These are phyloP conservation scores for Carallia brachiata DNA, from an alignment of 345 rosid species.

Conservation along the genomic window DNA sequence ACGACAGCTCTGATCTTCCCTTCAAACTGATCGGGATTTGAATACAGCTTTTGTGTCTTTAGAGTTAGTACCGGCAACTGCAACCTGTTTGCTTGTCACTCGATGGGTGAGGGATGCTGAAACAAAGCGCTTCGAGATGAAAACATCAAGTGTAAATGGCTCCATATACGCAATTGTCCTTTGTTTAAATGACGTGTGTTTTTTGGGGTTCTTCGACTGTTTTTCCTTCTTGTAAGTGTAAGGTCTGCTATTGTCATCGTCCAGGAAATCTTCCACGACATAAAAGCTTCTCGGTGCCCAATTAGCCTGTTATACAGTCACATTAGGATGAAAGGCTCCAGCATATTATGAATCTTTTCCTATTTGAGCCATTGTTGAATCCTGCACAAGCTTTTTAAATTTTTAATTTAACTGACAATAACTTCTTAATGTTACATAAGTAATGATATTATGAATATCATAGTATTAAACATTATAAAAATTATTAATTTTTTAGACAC, in stretches of 20 bases:
- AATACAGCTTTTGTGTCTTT: constrained; percentile 86
- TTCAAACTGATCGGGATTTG: constrained; percentile 51
- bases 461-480: too few species aligned
- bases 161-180: constrained; percentile 83
- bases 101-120: constrained; percentile 90
- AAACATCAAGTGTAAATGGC: constrained; percentile 86
- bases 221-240: constrained; percentile 85
- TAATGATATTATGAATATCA: too few species aligned
- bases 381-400: too few species aligned
- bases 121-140: constrained; percentile 88
- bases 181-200: constrained; percentile 81
- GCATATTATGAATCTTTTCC: neutral
- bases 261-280: constrained; percentile 92
- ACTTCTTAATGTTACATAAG: too few species aligned
- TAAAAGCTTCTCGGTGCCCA: constrained; percentile 85
- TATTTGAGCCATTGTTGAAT: neutral
- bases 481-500: too few species aligned
- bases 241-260: constrained; percentile 83
- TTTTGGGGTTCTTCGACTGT: constrained; percentile 72
- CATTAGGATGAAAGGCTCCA: neutral
- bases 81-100: constrained; percentile 87
- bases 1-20: constrained; percentile 78
- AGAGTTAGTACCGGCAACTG: constrained; percentile 94
- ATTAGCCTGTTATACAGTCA: constrained; percentile 34
- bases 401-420: too few species aligned